Evolutionary conservation across 192 early-diverging fungal species (phyloP).

Genomic region (Dissophora globulifera): DNA sequence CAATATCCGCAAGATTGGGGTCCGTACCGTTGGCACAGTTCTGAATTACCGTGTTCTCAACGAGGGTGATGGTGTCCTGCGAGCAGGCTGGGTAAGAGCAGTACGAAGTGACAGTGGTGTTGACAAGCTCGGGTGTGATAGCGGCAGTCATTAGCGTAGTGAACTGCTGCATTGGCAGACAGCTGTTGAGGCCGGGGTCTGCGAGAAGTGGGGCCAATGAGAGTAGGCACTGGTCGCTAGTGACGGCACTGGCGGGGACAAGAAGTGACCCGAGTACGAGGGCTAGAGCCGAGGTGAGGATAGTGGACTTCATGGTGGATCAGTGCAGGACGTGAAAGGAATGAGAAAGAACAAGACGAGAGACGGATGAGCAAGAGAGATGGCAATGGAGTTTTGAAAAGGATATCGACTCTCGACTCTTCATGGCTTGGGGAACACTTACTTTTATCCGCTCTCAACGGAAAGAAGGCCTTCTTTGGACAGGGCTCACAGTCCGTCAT

Average conservation of each 20-base stretch:
- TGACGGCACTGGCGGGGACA: not conserved
- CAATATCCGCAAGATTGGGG: constrained; percentile 15
- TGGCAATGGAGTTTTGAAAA: no score
- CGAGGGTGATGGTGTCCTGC: constrained; percentile 9
- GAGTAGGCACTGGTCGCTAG: constrained; percentile 35
- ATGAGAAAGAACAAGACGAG: not conserved
- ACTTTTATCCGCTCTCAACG: no score
- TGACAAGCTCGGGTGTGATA: constrained; percentile 26
- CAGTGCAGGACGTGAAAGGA: constrained; percentile 7
- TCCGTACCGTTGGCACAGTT: constrained; percentile 38
- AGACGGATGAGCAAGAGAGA: constrained; percentile 1
- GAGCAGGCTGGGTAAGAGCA: constrained; percentile 31
- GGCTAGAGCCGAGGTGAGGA: constrained; percentile 8
- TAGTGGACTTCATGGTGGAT: constrained; percentile 38
- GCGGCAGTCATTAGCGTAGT: constrained; percentile 3
- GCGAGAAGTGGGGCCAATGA: constrained; percentile 11
- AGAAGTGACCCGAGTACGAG: constrained; percentile 1
- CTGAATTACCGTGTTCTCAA: constrained; percentile 32
- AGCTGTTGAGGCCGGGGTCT: constrained; percentile 36
- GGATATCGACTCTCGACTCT: no score
- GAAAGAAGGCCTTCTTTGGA: no score
- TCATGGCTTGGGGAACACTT: no score
- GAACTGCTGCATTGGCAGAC: constrained; percentile 28
- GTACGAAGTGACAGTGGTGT: constrained; percentile 14
- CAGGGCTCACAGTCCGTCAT: no score